Evolutionary conservation across 306 rosid genomes (phyloP).

Genomic region (Calophaca sinica): DNA sequence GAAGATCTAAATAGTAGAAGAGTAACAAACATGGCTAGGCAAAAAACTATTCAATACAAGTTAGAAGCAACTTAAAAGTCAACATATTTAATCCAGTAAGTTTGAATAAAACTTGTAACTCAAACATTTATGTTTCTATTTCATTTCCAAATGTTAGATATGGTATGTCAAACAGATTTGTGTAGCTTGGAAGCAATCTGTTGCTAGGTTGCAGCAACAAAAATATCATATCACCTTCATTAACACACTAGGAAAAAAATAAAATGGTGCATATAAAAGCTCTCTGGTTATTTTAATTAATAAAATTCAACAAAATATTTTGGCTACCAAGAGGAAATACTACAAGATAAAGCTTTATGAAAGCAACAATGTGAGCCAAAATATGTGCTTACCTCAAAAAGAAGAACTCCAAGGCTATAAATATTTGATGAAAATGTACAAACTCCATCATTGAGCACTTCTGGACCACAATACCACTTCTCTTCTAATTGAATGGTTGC

Average conservation of each 20-base stretch:
- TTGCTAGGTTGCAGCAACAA: constrained; percentile 10
- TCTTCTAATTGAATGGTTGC: constrained; percentile 54
- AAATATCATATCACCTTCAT: constrained; percentile 16
- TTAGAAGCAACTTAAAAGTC: constrained; percentile 27
- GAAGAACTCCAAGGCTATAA: constrained; percentile 75
- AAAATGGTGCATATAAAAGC: not conserved
- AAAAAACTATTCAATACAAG: not conserved
- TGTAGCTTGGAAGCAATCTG: constrained; percentile 20
- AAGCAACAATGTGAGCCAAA: constrained; percentile 7
- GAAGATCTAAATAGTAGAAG: constrained; percentile 23
- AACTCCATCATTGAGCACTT: constrained; percentile 50
- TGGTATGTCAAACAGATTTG: constrained; percentile 4
- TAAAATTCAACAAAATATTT: constrained; percentile 17
- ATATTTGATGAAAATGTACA: constrained; percentile 66
- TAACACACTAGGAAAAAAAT: not conserved
- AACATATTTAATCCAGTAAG: constrained; percentile 24
- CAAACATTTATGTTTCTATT: not conserved
- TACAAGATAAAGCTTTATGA: constrained; percentile 4
- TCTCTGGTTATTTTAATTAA: not conserved
- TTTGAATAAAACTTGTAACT: constrained; percentile 16
- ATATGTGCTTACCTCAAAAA: constrained; percentile 68
- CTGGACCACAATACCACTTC: constrained; percentile 77
- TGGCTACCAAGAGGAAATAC: constrained; percentile 19
- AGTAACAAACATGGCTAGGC: constrained; percentile 20
- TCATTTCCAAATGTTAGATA: constrained; percentile 33